phyloP scores from a whole-genome alignment of 257 asterid species.

The Schizonepeta tenuifolia region DNA sequence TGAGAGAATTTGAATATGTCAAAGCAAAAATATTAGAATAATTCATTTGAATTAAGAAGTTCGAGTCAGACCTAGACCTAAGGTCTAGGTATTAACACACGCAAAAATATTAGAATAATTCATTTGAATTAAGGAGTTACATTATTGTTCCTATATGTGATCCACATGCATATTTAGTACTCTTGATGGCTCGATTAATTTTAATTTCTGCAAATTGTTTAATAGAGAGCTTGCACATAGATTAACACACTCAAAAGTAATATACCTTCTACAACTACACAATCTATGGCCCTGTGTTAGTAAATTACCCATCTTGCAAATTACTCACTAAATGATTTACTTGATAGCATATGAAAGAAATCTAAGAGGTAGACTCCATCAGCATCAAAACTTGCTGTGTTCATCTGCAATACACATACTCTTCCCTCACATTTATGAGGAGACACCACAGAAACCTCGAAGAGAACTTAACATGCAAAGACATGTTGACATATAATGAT shows the following conservation, averaged over 20 bases:
- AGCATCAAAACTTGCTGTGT: constrained; percentile 10
- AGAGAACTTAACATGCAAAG: constrained; percentile 14
- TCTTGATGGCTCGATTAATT: background rate
- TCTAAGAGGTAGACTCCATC: background rate
- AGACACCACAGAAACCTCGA: background rate
- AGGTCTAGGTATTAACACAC: no score
- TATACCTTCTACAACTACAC: background rate
- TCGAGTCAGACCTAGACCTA: constrained; percentile 2
- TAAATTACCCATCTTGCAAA: background rate
- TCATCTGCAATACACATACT: background rate
- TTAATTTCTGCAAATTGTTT: background rate
- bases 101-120: background rate
- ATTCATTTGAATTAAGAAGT: constrained; percentile 10
- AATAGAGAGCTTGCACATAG: background rate
- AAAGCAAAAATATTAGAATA: background rate
- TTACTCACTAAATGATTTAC: constrained; percentile 12
- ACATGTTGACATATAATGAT: background rate
- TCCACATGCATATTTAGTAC: background rate
- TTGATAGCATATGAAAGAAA: background rate
- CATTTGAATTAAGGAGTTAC: background rate
- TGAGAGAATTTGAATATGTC: constrained; percentile 10
- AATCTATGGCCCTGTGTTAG: background rate
- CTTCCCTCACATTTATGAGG: background rate
- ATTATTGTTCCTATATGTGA: constrained; percentile 1
- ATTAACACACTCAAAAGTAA: background rate